A percentile compares a stretch with the other conserved stretches of the same genome.
phyloP scores from a whole-genome alignment of 2,329 filamentous ascomycete genomes.

The Xylaria sp. region DNA sequence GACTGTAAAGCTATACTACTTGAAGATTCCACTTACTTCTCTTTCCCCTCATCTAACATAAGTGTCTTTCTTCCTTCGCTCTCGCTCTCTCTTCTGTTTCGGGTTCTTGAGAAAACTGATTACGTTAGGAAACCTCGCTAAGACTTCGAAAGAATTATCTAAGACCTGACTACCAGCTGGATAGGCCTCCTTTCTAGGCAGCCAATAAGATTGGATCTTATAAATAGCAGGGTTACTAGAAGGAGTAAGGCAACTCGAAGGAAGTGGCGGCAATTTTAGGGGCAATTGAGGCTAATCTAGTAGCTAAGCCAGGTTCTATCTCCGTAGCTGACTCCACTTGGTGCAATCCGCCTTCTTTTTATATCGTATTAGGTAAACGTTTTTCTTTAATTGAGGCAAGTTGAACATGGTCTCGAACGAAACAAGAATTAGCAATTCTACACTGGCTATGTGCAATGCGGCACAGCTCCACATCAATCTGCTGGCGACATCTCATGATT shows the following conservation, averaged over 20 bases:
- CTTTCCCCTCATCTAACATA: too few relatives aligned
- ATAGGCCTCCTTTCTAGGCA: background rate
- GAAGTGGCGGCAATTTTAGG: background rate
- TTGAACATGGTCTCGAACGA: background rate
- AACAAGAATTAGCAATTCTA: background rate
- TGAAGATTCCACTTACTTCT: background rate
- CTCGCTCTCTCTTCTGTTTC: background rate
- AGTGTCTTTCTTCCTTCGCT: background rate
- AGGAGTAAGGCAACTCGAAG: background rate
- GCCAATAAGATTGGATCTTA: background rate
- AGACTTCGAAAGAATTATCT: background rate
- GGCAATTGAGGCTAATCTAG: background rate
- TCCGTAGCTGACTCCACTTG: background rate
- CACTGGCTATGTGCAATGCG: background rate
- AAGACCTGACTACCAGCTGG: background rate
- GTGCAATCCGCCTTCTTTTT: background rate
- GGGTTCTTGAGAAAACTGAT: background rate
- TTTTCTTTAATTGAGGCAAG: background rate
- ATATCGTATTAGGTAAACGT: background rate
- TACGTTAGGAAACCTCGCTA: background rate
- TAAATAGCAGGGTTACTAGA: background rate
- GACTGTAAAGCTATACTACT: background rate
- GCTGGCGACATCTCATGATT: slow-evolving; percentile 1
- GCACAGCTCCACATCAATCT: background rate
- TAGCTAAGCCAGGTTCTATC: background rate